These are phyloP conservation scores for Solanum sejunctum DNA, from an alignment of 257 asterid species.

Conservation along the genomic window DNA sequence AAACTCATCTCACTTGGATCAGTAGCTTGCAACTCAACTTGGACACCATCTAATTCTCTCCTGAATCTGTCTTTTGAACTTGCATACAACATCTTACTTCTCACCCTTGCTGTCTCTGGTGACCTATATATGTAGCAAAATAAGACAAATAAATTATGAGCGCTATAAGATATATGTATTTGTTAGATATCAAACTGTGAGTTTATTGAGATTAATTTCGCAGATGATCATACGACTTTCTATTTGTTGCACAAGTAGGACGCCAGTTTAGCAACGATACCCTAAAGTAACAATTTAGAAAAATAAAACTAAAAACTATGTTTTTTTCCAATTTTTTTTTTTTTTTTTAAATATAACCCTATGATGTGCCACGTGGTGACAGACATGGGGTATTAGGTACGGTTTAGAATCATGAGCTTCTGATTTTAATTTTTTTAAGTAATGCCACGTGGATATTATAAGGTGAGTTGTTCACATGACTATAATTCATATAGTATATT, in stretches of 20 bases:
- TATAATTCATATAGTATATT: not conserved
- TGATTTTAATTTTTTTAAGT: not conserved
- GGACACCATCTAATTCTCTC: conserved; percentile 64
- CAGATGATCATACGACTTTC: not conserved
- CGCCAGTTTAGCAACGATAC: not conserved
- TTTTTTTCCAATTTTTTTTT: not conserved
- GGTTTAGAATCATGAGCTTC: not conserved
- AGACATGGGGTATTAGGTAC: not conserved
- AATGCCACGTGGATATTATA: not conserved
- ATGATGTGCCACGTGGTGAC: not conserved
- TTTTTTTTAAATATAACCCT: not conserved
- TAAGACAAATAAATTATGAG: not conserved
- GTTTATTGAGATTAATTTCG: not conserved
- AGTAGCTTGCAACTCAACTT: conserved; percentile 57
- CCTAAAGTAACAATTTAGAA: not conserved
- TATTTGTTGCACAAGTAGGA: not conserved
- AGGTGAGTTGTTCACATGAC: not conserved
- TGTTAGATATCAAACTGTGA: not conserved
- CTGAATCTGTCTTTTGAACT: conserved; percentile 19
- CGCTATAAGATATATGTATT: not conserved
- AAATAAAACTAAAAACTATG: not conserved
- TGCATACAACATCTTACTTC: conserved; percentile 61
- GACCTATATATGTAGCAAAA: conserved; percentile 19
- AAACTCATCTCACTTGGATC: conserved; percentile 73
- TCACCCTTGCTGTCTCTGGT: conserved; percentile 48